Percentiles rank a stretch among this genome's conserved stretches.
Evolutionary conservation across 179 eudicot species (phyloP).

Genomic region (Camellia oleifera): DNA sequence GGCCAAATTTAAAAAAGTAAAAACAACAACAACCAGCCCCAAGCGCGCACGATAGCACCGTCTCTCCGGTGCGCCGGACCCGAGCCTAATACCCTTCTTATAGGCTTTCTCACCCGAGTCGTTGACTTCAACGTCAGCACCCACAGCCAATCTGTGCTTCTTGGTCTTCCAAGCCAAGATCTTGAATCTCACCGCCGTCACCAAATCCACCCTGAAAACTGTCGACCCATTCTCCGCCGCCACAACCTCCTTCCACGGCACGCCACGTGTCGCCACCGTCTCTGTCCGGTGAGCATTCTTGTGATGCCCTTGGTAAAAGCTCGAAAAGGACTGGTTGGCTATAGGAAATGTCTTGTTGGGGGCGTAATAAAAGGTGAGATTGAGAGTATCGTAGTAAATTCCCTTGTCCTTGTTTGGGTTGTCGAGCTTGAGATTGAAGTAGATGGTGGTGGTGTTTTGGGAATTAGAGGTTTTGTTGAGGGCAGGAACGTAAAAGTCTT

Average conservation of each 20-base stretch:
- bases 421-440: conserved; percentile 51
- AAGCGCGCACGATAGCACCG: conserved; percentile 14
- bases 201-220: conserved; percentile 51
- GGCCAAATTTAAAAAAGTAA: neutral
- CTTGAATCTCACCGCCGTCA: conserved; percentile 60
- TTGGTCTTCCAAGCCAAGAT: conserved; percentile 49
- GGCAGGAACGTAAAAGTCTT: conserved; percentile 45
- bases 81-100: conserved; percentile 51
- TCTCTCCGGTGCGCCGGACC: conserved; percentile 30
- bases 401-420: conserved; percentile 55
- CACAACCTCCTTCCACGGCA: conserved; percentile 30
- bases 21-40: neutral
- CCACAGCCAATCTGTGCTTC: conserved; percentile 33
- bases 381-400: conserved; percentile 53
- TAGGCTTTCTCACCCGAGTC: conserved; percentile 34
- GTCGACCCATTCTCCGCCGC: conserved; percentile 9
- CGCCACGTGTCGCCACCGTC: conserved; percentile 23
- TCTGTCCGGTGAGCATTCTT: conserved; percentile 41
- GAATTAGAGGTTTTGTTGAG: conserved; percentile 33
- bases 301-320: conserved; percentile 61
- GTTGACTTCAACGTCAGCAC: conserved; percentile 44
- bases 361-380: conserved; percentile 40
- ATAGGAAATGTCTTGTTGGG: conserved; percentile 21
- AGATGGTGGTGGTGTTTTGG: conserved; percentile 31
- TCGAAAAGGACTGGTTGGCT: neutral